Percentiles rank a stretch among this genome's conserved stretches.
These are phyloP conservation scores for Aschersonia sp. DNA, from an alignment of 2,329 filamentous ascomycete genomes.

Conservation along the genomic window DNA sequence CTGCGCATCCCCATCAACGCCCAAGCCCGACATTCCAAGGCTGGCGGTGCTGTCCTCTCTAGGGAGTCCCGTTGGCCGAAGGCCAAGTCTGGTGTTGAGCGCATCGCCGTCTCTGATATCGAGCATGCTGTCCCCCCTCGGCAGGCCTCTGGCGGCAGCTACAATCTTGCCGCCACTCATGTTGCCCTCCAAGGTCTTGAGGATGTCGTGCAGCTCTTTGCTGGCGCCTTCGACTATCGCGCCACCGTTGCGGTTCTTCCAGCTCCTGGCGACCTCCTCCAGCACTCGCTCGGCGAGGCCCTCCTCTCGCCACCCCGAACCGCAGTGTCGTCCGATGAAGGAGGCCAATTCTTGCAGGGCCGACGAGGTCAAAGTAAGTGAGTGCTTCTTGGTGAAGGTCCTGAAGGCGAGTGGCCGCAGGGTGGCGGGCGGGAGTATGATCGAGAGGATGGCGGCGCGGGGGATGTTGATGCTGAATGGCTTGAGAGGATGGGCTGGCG, in stretches of 20 bases:
- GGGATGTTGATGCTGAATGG: conserved; percentile 40
- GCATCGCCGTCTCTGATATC: conserved; percentile 39
- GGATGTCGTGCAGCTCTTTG: conserved; percentile 63
- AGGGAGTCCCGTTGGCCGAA: conserved; percentile 28
- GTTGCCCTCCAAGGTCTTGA: conserved; percentile 71
- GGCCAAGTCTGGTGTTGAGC: conserved; percentile 39
- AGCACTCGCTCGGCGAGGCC: conserved; percentile 83
- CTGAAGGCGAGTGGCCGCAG: conserved; percentile 84
- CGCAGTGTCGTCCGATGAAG: conserved; percentile 89
- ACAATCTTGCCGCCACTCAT: conserved; percentile 74
- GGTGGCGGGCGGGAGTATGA: conserved; percentile 75
- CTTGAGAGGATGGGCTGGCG: conserved; percentile 65
- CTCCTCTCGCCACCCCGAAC: conserved; percentile 91
- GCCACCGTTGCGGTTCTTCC: conserved; percentile 81
- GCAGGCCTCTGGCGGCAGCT: conserved; percentile 32
- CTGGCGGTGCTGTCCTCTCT: conserved; percentile 53
- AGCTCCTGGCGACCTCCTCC: conserved; percentile 79
- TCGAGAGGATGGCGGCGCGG: conserved; percentile 62
- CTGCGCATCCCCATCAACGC: conserved; percentile 37
- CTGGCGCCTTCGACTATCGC: conserved; percentile 81
- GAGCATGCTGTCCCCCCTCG: conserved; percentile 46
- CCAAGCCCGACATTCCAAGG: conserved; percentile 43
- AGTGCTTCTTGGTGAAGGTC: conserved; percentile 95
- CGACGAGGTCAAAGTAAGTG: conserved; percentile 77
- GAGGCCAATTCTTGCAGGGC: conserved; percentile 72